Base-by-base conservation (phyloP, 2,329 filamentous ascomycete genomes). In the Diaporthe destruens region DNA sequence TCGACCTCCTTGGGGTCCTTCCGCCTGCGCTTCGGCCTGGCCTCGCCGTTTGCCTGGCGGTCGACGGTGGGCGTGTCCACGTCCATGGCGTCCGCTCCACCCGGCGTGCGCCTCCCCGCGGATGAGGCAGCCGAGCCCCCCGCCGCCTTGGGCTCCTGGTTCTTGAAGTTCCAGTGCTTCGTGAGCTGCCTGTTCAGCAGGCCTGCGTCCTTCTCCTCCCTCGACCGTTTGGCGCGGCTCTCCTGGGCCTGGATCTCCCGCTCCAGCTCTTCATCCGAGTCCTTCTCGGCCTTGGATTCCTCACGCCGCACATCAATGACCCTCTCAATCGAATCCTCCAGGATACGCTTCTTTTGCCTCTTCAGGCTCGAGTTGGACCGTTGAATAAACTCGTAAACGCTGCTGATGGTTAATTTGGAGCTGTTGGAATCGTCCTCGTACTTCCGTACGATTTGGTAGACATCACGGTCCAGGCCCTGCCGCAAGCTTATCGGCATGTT, bases 261-360 rank as follows among this genome's bases (percentile, higher is more conserved):
- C 79, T 83, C 81, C 14, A 78, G 80, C 76, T 79, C 87, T 79
- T 81, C 89, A 75, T 80, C 82, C 71, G 80, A 87, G 36, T 87
- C 85, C 65, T 86, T 87, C 5, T 87, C 88, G 32, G 88, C 87
- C 59, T 85, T 87, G 18, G 85, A 81, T 73, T 91, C 88, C 76
- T 94, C 90, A 75, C 91, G 92, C 6, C 96, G 85, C 23, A 94
- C 90, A 9, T 91, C 89, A 20, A 98, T 84, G 0, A 95, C 94
- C 9, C 94, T 87, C 74, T 97, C 94, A 75, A 98, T 94, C 47
- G 93, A 92, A 75, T 96, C 93, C 80, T 98, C 94, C 1, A 98
- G 84, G 0, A 92, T 86, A 74, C 91, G 92, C 81, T 96, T 97
- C 51, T 94, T 94, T 76, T 93, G 91, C 29, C 96, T 87, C 75